Conservation (phyloP, 2,329 filamentous ascomycete genomes). For the Penicillium crustosum region DNA sequence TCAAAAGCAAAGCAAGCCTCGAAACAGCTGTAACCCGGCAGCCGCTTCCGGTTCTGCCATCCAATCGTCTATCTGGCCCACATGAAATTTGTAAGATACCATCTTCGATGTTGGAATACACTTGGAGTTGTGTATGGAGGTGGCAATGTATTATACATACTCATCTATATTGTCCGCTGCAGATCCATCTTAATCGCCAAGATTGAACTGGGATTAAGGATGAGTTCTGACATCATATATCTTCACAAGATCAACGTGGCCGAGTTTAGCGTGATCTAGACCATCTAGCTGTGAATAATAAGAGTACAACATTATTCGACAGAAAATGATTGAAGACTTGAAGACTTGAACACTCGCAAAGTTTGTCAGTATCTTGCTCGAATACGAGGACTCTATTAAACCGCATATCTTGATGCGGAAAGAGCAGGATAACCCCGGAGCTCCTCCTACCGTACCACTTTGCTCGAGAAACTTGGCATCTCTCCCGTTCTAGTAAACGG, state of each 20-base stretch:
- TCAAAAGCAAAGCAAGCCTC: neutral
- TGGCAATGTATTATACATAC: neutral
- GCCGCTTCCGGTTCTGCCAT: constrained; percentile 3
- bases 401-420: neutral
- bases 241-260: neutral
- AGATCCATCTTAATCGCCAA: neutral
- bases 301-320: neutral
- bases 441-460: neutral
- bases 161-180: neutral
- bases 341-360: neutral
- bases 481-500: neutral
- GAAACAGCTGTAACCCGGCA: neutral
- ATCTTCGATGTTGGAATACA: neutral
- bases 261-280: neutral
- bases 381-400: neutral
- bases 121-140: neutral
- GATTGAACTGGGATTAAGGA: neutral
- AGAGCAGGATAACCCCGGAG: neutral
- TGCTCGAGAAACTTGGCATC: neutral
- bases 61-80: constrained; percentile 1
- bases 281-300: neutral
- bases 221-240: neutral
- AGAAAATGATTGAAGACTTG: neutral
- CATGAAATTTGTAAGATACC: neutral
- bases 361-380: neutral